Evolutionary conservation across 2,329 filamentous ascomycete genomes (phyloP), one percentile per base, ranked within the genome.

Genomic region (Penicillium paneum): DNA sequence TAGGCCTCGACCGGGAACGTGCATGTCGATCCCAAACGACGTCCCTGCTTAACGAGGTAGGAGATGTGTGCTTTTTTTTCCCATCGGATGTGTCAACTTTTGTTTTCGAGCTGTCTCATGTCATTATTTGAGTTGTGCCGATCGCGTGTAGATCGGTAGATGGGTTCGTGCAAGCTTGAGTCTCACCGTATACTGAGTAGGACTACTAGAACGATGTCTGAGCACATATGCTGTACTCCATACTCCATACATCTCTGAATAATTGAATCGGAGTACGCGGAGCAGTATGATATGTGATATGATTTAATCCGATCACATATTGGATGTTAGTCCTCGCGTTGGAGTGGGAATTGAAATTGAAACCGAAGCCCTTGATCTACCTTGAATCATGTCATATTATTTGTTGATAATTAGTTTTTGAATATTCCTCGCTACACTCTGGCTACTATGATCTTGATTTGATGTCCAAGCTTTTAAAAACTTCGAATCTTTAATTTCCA

Each of bases 101-200:
- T 17, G 2, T 17, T 21, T 54, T 60, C 59, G 51, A 64, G 38
- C 50, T 62, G 24, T 64, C 61, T 60, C 56, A 64, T 64, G 62
- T 64, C 62, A 64, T 49, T 39, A 32, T 47, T 42, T 55, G 31
- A 50, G 52, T 50, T 40, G 31, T 5, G 58, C 42, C 46, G 60
- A 61, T 61, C 59, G 48, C 56, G 50, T 12, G 43, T 48, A 35
- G 43, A 52, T 52, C 29, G 43, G 34, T 26, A 26, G 19, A 11
- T 43, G 13, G 43, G 43, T 28, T 47, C 26, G 42, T 52, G 31
- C 40, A 40, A 39, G 24, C 32, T 13, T 4, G 19, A 32, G 5
- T 40, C 32, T 52, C 49, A 52, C 49, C 42, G 35, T 49, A 41
- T 31, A 41, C 17, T 41, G 13, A 13, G 8, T 8, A n/a, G 13